Base-by-base conservation (phyloP, 2,329 filamentous ascomycete genomes). In the Pseudonectria buxi region DNA sequence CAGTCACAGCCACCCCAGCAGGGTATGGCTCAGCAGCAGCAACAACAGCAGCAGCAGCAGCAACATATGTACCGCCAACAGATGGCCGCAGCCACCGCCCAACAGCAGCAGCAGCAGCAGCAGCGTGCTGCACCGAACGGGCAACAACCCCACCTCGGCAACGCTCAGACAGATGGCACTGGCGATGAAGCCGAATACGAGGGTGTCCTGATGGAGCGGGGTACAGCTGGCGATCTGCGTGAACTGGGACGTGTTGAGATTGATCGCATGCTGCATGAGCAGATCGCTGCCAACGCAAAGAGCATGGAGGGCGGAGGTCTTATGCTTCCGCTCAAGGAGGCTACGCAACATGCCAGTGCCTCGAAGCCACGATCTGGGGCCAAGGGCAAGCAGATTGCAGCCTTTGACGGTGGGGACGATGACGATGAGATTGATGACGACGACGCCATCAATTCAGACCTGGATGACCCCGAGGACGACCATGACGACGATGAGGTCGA, bases 391-490 rank as follows among this genome's bases (percentile, higher is more conserved):
- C 62, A 62, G 7, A 53, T 66, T 7, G 63, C 63, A 24, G 66
- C 81, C 41, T 72, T 74, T 33, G 83, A 90, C 48, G 83, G 69
- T 26, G 73, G 73, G 18, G 76, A 78, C 29, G 76, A 75, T 29
- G 71, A 22, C 9, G 18, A 76, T 25, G 70, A 75, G 39, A 64
- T 72, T 15, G 77, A 78, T 10, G 89, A 95, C 46, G 90, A 95
- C 47, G 89, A 98, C 59, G 92, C 90, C 2, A 98, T 98, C 66
- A 98, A 98, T 62, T 96, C 92, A 1, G 92, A 98, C 53, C 78
- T 98, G 4, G 92, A 98, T 57, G 92, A 98, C 56, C 80, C 89
- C 0, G 89, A 96, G 44, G 92, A 96, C 42, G 81, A 86, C 10
- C 65, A 78, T 13, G 81, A 85, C 22, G 87, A 92, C 15, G 86